Evolutionary conservation across 306 rosid genomes (phyloP).

Genomic region (Malus sieversii): DNA sequence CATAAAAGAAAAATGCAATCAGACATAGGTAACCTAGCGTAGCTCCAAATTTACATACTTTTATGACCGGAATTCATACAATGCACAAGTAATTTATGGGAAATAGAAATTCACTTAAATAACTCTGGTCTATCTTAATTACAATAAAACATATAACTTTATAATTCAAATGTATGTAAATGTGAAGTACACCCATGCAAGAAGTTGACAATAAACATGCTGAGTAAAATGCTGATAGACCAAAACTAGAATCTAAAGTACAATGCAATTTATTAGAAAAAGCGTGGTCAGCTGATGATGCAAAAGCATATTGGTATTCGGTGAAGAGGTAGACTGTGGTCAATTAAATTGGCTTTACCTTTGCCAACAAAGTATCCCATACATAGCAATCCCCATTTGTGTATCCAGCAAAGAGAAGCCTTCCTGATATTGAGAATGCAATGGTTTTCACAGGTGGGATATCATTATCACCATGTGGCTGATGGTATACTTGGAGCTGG

Average conservation of each 20-base stretch:
- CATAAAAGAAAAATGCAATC: background rate
- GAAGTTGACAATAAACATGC: background rate
- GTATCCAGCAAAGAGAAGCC: slow-evolving; percentile 91
- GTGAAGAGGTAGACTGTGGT: background rate
- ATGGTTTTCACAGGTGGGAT: slow-evolving; percentile 64
- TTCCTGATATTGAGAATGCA: slow-evolving; percentile 92
- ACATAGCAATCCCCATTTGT: slow-evolving; percentile 76
- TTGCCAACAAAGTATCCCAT: slow-evolving; percentile 89
- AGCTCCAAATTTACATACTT: background rate
- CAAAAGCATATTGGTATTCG: background rate
- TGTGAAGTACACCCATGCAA: background rate
- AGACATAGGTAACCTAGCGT: background rate
- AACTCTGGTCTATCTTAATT: background rate
- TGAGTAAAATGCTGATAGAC: background rate
- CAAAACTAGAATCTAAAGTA: background rate
- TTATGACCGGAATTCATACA: background rate
- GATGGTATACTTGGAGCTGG: slow-evolving; percentile 79
- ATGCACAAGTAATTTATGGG: background rate
- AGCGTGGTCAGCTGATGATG: background rate
- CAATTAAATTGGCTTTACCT: slow-evolving; percentile 35
- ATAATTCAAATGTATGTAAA: background rate
- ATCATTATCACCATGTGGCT: slow-evolving; percentile 51
- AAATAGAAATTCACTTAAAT: background rate
- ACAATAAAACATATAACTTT: background rate
- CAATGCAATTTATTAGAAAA: background rate